Conservation (phyloP, 1,139 yeast genomes). For the Yamadazyma kanchanaburiensis region DNA sequence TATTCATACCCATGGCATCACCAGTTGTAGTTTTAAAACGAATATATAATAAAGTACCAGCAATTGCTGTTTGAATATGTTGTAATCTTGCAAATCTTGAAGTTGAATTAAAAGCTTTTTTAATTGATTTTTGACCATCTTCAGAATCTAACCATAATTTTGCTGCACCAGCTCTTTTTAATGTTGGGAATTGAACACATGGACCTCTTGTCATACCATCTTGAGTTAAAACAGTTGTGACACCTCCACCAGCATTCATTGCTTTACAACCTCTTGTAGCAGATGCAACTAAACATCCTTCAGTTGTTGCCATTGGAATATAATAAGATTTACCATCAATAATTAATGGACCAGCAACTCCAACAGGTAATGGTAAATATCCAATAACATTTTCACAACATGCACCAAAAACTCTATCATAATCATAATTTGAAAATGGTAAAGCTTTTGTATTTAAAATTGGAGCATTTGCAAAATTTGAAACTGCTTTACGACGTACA, state of each 20-base stretch:
- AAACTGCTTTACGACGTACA: slow-evolving; percentile 88
- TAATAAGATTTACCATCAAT: slow-evolving; percentile 86
- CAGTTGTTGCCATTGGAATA: slow-evolving; percentile 99
- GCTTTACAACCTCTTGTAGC: slow-evolving; percentile 99
- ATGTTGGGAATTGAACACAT: slow-evolving; percentile 82
- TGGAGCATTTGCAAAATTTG: slow-evolving; percentile 79
- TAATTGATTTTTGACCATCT: slow-evolving; percentile 80
- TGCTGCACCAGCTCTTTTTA: slow-evolving; percentile 89
- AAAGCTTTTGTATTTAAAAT: slow-evolving; percentile 66
- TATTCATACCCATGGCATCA: slow-evolving; percentile 99
- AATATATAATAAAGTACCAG: slow-evolving; percentile 86
- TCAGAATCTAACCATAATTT: slow-evolving; percentile 94
- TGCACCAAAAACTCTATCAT: slow-evolving; percentile 95
- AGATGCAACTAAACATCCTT: slow-evolving; percentile 97
- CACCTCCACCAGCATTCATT: slow-evolving; percentile 96
- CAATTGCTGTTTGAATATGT: slow-evolving; percentile 86
- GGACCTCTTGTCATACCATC: slow-evolving; percentile 99
- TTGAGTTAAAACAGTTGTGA: slow-evolving; percentile 81
- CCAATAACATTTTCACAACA: slow-evolving; percentile 99
- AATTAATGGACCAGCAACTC: slow-evolving; percentile 94
- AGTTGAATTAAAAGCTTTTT: slow-evolving; percentile 92
- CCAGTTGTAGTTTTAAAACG: slow-evolving; percentile 97
- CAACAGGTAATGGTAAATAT: slow-evolving; percentile 92
- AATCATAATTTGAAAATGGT: slow-evolving; percentile 84
- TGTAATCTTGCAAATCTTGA: slow-evolving; percentile 96